Evolutionary conservation across 1,139 yeast species (phyloP), one percentile per base, ranked within the genome.

Genomic region (Barnettozyma hawaiiensis): DNA sequence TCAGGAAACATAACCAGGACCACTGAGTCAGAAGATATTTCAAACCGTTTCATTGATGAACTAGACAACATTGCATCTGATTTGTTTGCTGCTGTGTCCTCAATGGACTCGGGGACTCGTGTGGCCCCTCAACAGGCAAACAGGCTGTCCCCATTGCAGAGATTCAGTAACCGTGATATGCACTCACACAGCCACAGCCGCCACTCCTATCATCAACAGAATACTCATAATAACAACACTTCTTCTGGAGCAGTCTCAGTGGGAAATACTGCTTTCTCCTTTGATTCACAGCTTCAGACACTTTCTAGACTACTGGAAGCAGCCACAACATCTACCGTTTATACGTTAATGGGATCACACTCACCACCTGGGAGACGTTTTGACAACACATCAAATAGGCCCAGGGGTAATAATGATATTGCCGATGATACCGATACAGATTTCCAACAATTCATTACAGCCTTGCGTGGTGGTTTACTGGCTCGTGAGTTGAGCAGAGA

Each of bases 261-360:
- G 8, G 29, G 29, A 20, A 34, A 34, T n/a, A 24, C 35, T n/a
- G 28, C 46, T 8, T 35, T 43, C 14, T 42, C 58, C 1, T 52
- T 57, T 34, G 49, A 50, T 12, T 49, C 64, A 39, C 76, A 71
- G 43, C 64, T 72, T 1, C 63, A 66, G 11, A 63, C 70, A 62
- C 57, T 72, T 12, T 67, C 76, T 2, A 58, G 75, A 28, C 50
- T 72, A 15, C 49, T 72, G 34, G 73, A 72, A 14, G 59, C 69
- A 18, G 76, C 76, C 1, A 74, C 76, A 0, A 62, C 69, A 1
- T 70, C 73, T 7, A 70, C 76, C 0, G 73, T 73, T 1, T 55
- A 60, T 3, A 63, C 72, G 5, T 51, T 72, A 22, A 62, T 70
- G 36, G 75, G 61, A 9, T 40, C 54, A 19, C 48, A 54, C 19